These are phyloP conservation scores for Halophytophthora polymorphica DNA, from an alignment of 352 stramenopile species.

Conservation along the genomic window DNA sequence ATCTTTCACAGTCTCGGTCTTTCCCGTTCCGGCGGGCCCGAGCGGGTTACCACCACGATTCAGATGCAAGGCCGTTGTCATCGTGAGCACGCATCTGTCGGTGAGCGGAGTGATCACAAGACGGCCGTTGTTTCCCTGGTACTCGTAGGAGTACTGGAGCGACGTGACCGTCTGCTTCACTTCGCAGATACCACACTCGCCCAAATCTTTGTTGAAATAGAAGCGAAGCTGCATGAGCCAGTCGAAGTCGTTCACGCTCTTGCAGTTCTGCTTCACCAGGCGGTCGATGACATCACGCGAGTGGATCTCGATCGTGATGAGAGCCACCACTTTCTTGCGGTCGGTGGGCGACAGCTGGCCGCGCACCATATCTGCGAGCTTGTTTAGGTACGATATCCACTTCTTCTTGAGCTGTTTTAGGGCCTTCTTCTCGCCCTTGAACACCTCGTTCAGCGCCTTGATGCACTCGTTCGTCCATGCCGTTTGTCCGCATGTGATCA, in stretches of 20 bases:
- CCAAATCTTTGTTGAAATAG: constrained; percentile 85
- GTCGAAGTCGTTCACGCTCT: constrained; percentile 90
- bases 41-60: constrained; percentile 90
- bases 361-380: constrained; percentile 92
- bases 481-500: constrained; percentile 93
- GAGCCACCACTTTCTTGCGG: constrained; percentile 94
- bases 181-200: constrained; percentile 79
- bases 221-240: constrained; percentile 88
- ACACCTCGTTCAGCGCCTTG: constrained; percentile 90
- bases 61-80: constrained; percentile 91
- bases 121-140: constrained; percentile 85
- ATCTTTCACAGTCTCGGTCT: constrained; percentile 95
- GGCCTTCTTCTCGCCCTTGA: constrained; percentile 89
- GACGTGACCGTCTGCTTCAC: constrained; percentile 86
- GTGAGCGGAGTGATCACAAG: constrained; percentile 93
- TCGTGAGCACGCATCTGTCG: constrained; percentile 91
- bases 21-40: constrained; percentile 90
- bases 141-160: constrained; percentile 85
- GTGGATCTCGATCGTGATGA: constrained; percentile 98
- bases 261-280: constrained; percentile 92
- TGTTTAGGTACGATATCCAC: constrained; percentile 92
- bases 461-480: constrained; percentile 93
- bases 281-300: constrained; percentile 94
- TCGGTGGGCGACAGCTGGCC: constrained; percentile 87
- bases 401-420: constrained; percentile 93